These are phyloP conservation scores for Syzygium syzygioides DNA, from an alignment of 441 rosid genomes.

Conservation along the genomic window DNA sequence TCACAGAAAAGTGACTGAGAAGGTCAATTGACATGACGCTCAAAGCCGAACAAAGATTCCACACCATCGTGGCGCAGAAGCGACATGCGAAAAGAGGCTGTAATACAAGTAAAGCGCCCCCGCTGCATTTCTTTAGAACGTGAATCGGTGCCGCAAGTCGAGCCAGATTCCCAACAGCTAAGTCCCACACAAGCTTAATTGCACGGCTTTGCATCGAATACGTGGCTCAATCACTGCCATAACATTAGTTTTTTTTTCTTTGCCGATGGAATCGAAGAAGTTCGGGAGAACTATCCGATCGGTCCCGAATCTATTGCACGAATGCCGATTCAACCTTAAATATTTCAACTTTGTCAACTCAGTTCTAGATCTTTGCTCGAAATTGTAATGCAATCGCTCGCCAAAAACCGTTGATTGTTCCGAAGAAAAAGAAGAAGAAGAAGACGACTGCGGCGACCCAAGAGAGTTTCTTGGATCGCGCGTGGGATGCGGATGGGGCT, in stretches of 20 bases:
- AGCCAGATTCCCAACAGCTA: background rate
- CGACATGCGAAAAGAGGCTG: background rate
- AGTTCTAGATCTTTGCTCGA: rapidly evolving
- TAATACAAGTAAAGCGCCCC: background rate
- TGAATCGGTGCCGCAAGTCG: background rate
- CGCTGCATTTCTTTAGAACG: background rate
- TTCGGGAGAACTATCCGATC: rapidly evolving
- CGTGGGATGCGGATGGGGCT: background rate
- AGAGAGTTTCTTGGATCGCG: background rate
- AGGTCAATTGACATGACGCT: background rate
- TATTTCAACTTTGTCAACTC: rapidly evolving
- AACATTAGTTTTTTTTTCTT: background rate
- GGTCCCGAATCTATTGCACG: rapidly evolving
- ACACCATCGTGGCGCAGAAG: background rate
- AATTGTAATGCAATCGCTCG: rapidly evolving
- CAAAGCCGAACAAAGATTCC: background rate
- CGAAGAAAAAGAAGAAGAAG: background rate
- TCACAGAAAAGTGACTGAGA: background rate
- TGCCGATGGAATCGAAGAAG: background rate
- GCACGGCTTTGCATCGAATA: background rate
- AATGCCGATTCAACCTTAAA: rapidly evolving
- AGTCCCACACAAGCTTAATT: background rate
- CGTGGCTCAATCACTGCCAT: background rate
- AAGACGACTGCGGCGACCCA: background rate
- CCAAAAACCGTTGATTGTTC: rapidly evolving